A percentile compares a stretch with the other conserved stretches of the same genome.
These are phyloP conservation scores for Globisporangium barbulae DNA, from an alignment of 352 stramenopile species.

Conservation along the genomic window DNA sequence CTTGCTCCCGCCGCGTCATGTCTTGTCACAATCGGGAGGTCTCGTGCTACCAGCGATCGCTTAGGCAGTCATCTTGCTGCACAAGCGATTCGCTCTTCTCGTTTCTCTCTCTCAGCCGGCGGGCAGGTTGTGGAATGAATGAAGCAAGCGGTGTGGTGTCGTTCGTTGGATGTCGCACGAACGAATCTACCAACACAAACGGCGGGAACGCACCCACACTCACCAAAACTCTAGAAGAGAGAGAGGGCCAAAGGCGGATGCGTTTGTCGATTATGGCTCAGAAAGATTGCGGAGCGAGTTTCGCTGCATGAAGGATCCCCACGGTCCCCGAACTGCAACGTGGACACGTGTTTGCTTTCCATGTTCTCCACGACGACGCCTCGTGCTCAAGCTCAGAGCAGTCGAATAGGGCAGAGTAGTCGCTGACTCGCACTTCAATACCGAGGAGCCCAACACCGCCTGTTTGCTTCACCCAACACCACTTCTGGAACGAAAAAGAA, in stretches of 20 bases:
- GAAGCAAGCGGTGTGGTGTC: neutral
- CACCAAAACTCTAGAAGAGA: constrained; percentile 3
- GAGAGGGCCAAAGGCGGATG: neutral
- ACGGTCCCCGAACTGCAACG: neutral
- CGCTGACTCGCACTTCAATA: neutral
- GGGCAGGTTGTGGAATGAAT: constrained; percentile 1
- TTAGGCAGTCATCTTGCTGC: constrained; percentile 30
- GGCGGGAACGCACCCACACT: constrained; percentile 8
- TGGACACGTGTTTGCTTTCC: neutral
- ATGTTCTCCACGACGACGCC: too few species aligned
- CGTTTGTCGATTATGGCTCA: neutral
- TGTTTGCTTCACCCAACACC: neutral
- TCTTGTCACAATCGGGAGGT: constrained; percentile 18
- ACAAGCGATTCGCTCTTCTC: constrained; percentile 9
- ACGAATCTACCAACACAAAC: constrained; percentile 11
- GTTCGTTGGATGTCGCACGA: constrained; percentile 18
- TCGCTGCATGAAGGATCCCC: neutral
- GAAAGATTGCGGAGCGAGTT: neutral
- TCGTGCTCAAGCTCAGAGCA: too few species aligned
- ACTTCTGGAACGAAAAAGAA: neutral
- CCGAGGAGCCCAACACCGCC: neutral
- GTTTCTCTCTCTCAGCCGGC: constrained; percentile 5
- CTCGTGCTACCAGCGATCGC: constrained; percentile 5
- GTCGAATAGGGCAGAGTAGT: too few species aligned
- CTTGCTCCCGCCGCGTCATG: constrained; percentile 26